Evolutionary conservation across 192 early-diverging fungal genomes (phyloP), one percentile per base, ranked within the genome.

Genomic region (Coemansia erecta): DNA sequence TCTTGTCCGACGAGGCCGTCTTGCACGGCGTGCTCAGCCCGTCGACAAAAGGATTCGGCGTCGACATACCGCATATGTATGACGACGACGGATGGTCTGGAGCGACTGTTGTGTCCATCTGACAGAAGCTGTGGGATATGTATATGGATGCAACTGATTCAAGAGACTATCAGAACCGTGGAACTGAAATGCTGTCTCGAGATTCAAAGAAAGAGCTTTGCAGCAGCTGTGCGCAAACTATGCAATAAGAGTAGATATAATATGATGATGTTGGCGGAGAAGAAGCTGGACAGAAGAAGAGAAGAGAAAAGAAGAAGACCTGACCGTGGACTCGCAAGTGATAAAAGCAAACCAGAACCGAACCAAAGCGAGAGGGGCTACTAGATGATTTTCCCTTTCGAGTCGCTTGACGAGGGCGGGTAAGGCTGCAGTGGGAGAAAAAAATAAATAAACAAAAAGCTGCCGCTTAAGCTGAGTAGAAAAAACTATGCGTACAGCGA

Each of bases 11-110:
- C 7, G 54, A 35, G 24, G 66, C 54, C 11, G 66, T 48, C 14
- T 55, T 61, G 66, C 66, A 58, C 21, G 61, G 53, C 37, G 43
- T 44, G 10, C 43, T 24, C 24, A 45, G 12, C 7, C 22, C 35
- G 53, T 52, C 58, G 46, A 28, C 46, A 42, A 70, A 77, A 51
- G 73, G 73, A 23, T 56, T 70, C 19, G 73, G 66, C 37, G 67
- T 52, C 41, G 60, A 44, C 31, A 70, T 43, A 12, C 63, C 60
- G 33, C 63, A 40, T 57, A 70, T 39, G 21, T 63, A 66, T 35
- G 63, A 56, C 33, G 71, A 67, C 0, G 73, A 60, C 40, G 18
- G 19, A 33, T 48, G 66, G 43, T 69, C 73, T 0, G 73, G 48
- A 9, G 68, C 63, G 23, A 63, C 56, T 33, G 24, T 22, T 17